These are phyloP conservation scores for Metarhizium brunneum DNA, from an alignment of 2,329 filamentous ascomycete species.

Conservation along the genomic window DNA sequence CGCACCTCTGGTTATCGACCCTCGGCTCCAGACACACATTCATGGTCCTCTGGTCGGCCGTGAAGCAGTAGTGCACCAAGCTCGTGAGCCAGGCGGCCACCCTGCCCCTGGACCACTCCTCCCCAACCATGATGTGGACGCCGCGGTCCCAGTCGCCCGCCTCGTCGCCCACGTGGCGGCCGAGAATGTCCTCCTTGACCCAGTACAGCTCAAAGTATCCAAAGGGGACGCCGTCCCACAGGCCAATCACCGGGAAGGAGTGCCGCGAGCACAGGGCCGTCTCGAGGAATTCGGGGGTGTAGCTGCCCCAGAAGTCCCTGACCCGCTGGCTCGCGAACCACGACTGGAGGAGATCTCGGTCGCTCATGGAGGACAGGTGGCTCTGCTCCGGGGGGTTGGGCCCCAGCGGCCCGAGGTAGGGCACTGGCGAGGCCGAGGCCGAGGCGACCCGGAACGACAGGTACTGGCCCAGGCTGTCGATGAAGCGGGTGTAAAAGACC, in stretches of 20 bases:
- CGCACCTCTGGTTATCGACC: constrained; percentile 79
- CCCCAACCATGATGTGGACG: constrained; percentile 80
- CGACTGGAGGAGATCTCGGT: constrained; percentile 57
- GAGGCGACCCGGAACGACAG: constrained; percentile 83
- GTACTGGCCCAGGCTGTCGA: constrained; percentile 74
- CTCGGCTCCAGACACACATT: constrained; percentile 80
- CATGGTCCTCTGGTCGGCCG: constrained; percentile 71
- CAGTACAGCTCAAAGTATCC: constrained; percentile 98
- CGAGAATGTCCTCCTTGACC: constrained; percentile 85
- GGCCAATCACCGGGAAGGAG: constrained; percentile 82
- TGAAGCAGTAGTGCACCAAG: constrained; percentile 77
- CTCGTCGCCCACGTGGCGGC: constrained; percentile 54
- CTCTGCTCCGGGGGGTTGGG: constrained; percentile 28
- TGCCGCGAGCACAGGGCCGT: constrained; percentile 57
- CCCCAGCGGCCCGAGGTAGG: constrained; percentile 51
- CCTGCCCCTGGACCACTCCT: constrained; percentile 82
- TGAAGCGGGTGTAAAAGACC: constrained; percentile 79
- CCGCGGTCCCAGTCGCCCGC: constrained; percentile 79
- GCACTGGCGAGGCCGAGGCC: constrained; percentile 51
- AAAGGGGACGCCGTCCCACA: constrained; percentile 92
- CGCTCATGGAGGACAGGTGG: constrained; percentile 36
- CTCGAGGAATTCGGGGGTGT: constrained; percentile 56
- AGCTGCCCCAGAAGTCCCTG: constrained; percentile 71
- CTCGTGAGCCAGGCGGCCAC: constrained; percentile 77
- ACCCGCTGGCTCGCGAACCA: constrained; percentile 90